Evolutionary conservation across 164 flowering plant species (phyloP).

Genomic region (Tinospora cordifolia): DNA sequence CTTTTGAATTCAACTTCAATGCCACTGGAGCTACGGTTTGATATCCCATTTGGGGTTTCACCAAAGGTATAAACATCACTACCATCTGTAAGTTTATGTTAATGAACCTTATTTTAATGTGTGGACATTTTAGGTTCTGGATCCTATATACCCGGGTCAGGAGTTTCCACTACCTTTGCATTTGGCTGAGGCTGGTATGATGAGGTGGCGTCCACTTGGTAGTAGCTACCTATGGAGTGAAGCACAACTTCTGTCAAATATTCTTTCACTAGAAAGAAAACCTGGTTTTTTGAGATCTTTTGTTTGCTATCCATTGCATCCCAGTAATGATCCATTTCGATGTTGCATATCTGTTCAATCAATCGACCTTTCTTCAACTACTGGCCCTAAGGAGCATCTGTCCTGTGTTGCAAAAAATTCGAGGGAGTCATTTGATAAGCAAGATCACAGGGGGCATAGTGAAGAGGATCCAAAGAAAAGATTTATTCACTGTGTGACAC

Average conservation of each 20-base stretch:
- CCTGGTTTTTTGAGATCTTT: conserved; percentile 64
- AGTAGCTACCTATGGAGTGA: conserved; percentile 88
- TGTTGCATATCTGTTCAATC: conserved; percentile 78
- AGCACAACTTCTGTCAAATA: conserved; percentile 56
- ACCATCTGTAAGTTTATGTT: background rate
- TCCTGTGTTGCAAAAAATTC: conserved; percentile 15
- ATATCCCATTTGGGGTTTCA: conserved; percentile 88
- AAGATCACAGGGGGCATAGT: conserved; percentile 10
- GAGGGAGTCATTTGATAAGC: conserved; percentile 15
- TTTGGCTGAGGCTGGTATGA: conserved; percentile 84
- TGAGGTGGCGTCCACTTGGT: conserved; percentile 91
- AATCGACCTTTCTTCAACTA: conserved; percentile 37
- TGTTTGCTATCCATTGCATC: conserved; percentile 88
- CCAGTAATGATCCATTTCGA: conserved; percentile 81
- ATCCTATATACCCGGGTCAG: conserved; percentile 79
- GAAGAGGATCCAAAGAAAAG: conserved; percentile 28
- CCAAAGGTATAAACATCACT: conserved; percentile 56
- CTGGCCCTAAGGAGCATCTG: conserved; percentile 20
- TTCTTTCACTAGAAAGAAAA: conserved; percentile 56
- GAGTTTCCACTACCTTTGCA: conserved; percentile 86
- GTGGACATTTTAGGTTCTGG: conserved; percentile 51
- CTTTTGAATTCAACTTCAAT: conserved; percentile 63
- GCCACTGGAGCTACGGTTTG: conserved; percentile 85
- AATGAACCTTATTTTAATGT: conserved; percentile 7
- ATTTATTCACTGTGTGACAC: conserved; percentile 48